Evolutionary conservation across 164 flowering plant species (phyloP).

Genomic region (Euptelea pleiosperma): DNA sequence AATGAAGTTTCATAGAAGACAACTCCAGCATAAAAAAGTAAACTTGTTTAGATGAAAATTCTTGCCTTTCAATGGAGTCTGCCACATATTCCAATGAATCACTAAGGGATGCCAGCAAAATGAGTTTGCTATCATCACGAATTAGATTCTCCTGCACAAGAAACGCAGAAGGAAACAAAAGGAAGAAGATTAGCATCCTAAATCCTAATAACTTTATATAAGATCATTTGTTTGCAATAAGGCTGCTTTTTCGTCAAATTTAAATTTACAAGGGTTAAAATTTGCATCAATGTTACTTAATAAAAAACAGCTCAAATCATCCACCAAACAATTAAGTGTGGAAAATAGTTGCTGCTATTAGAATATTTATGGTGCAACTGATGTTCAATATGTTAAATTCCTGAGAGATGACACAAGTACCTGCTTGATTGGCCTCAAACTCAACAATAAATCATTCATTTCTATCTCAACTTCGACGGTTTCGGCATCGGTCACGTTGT

Average conservation of each 20-base stretch:
- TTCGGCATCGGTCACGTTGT: constrained; percentile 51
- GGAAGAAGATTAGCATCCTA: not conserved
- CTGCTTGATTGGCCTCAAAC: constrained; percentile 91
- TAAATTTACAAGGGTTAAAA: not conserved
- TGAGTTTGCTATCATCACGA: constrained; percentile 92
- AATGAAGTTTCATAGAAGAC: not conserved
- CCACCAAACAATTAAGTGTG: not conserved
- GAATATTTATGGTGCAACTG: not conserved
- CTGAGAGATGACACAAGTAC: constrained; percentile 27
- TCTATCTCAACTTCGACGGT: constrained; percentile 58
- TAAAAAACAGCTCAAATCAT: not conserved
- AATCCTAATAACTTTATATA: not conserved
- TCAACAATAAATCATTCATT: constrained; percentile 64
- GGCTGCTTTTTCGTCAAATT: not conserved
- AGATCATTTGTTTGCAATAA: not conserved
- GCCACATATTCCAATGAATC: constrained; percentile 99
- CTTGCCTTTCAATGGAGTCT: constrained; percentile 92
- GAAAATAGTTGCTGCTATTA: not conserved
- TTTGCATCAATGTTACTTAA: not conserved
- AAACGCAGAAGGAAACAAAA: constrained; percentile 3
- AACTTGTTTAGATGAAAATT: not conserved
- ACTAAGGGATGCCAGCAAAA: constrained; percentile 91
- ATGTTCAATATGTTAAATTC: constrained; percentile 2
- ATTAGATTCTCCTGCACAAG: constrained; percentile 86
- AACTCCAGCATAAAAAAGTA: not conserved